Percentiles rank a stretch among this genome's conserved stretches.
Evolutionary conservation across 2,329 filamentous ascomycete genomes (phyloP).

Genomic region (Neopestalotiopsis clavispora): DNA sequence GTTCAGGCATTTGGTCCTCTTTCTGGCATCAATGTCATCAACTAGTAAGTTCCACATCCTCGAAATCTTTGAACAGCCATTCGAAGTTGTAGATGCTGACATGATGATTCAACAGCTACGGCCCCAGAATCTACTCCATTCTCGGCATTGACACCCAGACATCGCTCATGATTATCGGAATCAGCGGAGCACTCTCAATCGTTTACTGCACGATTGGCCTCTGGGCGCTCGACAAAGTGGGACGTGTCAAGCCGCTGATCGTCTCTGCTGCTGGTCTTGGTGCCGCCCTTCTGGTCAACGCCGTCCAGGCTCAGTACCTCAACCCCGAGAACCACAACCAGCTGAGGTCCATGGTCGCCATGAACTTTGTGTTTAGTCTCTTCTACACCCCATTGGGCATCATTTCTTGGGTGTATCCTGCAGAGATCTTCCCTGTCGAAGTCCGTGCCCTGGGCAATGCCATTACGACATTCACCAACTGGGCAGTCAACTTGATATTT

Average conservation of each 20-base stretch:
- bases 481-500: constrained; percentile 31
- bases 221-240: constrained; percentile 48
- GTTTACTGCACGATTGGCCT: constrained; percentile 53
- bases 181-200: constrained; percentile 53
- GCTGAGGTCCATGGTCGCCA: constrained; percentile 32
- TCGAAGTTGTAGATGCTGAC: neutral
- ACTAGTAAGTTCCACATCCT: constrained; percentile 30
- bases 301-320: constrained; percentile 8
- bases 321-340: constrained; percentile 8
- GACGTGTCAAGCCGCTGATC: constrained; percentile 53
- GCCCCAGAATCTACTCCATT: constrained; percentile 46
- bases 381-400: constrained; percentile 37
- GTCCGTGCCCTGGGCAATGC: constrained; percentile 28
- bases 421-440: constrained; percentile 34
- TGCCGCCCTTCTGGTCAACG: constrained; percentile 25
- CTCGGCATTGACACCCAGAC: constrained; percentile 48
- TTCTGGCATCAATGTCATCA: constrained; percentile 52
- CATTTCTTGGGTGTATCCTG: constrained; percentile 28
- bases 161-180: constrained; percentile 55
- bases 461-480: constrained; percentile 16
- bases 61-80: too few species aligned
- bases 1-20: constrained; percentile 54
- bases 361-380: constrained; percentile 39
- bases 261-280: constrained; percentile 38
- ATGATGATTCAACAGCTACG: constrained; percentile 30